Percentiles rank a stretch among this genome's conserved stretches.
Conservation (phyloP, 345 rosid species). For the Eucalyptus grandis region DNA sequence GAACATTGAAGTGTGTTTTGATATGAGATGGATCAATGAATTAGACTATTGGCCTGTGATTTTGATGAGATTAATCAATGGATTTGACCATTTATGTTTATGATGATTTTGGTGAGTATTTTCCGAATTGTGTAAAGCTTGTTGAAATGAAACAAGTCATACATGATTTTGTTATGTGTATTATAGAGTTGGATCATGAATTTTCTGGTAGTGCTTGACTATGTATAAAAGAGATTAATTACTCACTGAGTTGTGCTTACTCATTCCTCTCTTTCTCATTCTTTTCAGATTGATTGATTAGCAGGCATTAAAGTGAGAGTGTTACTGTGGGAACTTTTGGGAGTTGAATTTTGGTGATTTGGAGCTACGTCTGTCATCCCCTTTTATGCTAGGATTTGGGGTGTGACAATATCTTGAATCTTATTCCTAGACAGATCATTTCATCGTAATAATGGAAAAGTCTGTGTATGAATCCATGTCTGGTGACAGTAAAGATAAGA, state of each 20-base stretch:
- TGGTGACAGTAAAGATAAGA: accelerated
- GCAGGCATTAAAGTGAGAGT: no score
- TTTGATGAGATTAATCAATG: accelerated
- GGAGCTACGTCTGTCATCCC: accelerated
- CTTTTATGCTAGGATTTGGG: accelerated
- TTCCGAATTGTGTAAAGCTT: neutral
- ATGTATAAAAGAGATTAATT: neutral
- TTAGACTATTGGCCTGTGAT: accelerated
- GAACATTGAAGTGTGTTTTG: neutral
- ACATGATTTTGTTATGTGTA: neutral
- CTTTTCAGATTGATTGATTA: accelerated
- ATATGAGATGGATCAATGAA: no score
- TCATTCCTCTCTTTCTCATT: accelerated
- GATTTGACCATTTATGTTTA: neutral
- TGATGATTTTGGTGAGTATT: no score
- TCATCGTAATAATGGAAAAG: neutral
- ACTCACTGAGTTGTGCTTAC: accelerated
- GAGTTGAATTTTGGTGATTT: neutral
- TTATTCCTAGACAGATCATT: neutral
- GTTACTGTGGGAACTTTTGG: neutral
- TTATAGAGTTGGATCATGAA: neutral
- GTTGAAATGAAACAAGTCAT: neutral
- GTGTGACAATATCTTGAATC: neutral
- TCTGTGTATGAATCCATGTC: neutral
- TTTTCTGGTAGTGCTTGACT: neutral